phyloP scores from a whole-genome alignment of 768 basidiomycete genomes.

The Mycena latifolia region DNA sequence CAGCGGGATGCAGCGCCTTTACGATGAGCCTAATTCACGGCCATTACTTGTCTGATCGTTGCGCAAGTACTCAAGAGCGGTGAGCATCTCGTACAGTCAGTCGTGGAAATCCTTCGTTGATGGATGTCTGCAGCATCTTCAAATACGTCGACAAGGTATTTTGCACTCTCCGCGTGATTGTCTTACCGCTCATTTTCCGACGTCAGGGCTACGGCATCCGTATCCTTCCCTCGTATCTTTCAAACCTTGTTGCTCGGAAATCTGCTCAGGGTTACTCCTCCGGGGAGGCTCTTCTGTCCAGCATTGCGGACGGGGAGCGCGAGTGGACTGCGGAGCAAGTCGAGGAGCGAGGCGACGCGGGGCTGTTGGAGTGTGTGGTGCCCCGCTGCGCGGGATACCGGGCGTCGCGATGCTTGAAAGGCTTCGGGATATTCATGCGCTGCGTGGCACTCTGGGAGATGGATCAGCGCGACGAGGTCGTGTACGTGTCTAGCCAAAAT shows the following conservation, averaged over 20 bases:
- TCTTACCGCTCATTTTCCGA: neutral
- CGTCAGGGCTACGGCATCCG: constrained; percentile 25
- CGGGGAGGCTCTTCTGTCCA: neutral
- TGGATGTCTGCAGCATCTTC: neutral
- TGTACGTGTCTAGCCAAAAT: neutral
- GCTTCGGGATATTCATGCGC: constrained; percentile 6
- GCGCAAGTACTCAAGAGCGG: constrained; percentile 16
- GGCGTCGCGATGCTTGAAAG: neutral
- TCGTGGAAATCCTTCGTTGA: neutral
- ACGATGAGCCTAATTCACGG: constrained; percentile 18
- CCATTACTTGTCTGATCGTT: constrained; percentile 13
- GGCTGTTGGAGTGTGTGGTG: too few species aligned
- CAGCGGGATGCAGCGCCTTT: constrained; percentile 27
- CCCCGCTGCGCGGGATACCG: too few species aligned
- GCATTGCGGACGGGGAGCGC: neutral
- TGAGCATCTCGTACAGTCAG: neutral
- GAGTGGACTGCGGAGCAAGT: neutral
- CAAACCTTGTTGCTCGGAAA: too few species aligned
- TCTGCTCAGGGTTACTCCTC: too few species aligned
- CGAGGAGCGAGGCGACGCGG: too few species aligned
- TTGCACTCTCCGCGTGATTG: neutral
- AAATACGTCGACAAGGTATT: constrained; percentile 28
- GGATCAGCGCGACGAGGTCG: neutral
- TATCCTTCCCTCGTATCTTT: constrained; percentile 19
- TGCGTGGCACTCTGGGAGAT: constrained; percentile 13